phyloP scores from a whole-genome alignment of 1,284 basidiomycete species.

The Rhodotorula sp. region DNA sequence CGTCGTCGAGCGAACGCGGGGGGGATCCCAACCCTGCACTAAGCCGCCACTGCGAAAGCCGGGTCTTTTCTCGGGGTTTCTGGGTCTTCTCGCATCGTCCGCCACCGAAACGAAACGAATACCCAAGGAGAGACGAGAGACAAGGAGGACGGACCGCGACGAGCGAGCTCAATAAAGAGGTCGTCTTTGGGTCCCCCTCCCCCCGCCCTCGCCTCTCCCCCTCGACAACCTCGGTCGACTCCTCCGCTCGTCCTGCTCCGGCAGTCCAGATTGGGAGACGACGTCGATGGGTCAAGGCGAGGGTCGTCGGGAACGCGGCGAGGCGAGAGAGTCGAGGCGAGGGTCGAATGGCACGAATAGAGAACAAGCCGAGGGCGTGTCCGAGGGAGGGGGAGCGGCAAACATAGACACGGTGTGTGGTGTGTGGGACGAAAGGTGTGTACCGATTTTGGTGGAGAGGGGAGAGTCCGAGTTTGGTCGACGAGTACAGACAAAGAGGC shows the following conservation, averaged over 20 bases:
- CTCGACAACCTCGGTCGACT: not conserved
- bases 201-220: not conserved
- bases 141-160: too few relatives aligned
- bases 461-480: too few relatives aligned
- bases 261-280: not conserved
- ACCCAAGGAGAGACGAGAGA: too few relatives aligned
- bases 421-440: not conserved
- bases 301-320: not conserved
- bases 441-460: not conserved
- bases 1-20: too few relatives aligned
- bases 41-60: too few relatives aligned
- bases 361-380: not conserved
- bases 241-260: not conserved
- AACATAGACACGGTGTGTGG: not conserved
- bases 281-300: not conserved
- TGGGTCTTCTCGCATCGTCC: not conserved
- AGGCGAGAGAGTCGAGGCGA: not conserved
- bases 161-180: slow-evolving; percentile 1
- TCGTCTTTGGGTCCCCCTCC: not conserved
- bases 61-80: not conserved
- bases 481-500: too few relatives aligned
- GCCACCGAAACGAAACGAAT: too few relatives aligned
- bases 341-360: not conserved
- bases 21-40: too few relatives aligned
- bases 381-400: too few relatives aligned